Conservation (phyloP, 495 filamentous ascomycete genomes). For the Durotheca rogersii region DNA sequence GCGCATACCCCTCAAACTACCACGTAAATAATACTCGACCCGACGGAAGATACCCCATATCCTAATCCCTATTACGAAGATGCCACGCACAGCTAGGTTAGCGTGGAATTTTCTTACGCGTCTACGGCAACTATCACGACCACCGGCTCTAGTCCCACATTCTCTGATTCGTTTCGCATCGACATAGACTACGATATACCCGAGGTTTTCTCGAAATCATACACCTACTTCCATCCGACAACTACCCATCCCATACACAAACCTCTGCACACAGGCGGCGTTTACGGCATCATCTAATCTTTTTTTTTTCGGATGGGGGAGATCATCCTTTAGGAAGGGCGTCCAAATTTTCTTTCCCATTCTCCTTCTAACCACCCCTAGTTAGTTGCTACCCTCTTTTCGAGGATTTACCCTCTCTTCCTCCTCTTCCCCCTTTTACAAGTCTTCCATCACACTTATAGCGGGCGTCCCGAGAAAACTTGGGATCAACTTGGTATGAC, state of each 20-base stretch:
- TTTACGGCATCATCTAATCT: slow-evolving; percentile 10
- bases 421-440: too few relatives aligned
- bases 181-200: slow-evolving; percentile 2
- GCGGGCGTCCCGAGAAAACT: too few relatives aligned
- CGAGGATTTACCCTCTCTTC: background rate
- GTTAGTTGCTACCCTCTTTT: background rate
- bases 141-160: background rate
- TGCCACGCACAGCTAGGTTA: background rate
- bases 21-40: background rate
- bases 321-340: slow-evolving; percentile 6
- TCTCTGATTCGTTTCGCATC: background rate
- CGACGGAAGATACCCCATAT: background rate
- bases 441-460: too few relatives aligned
- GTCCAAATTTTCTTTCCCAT: background rate
- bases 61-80: background rate
- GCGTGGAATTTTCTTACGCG: background rate
- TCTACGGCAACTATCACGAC: background rate
- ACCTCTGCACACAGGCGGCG: slow-evolving; percentile 16
- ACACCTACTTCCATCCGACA: background rate
- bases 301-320: background rate
- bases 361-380: background rate
- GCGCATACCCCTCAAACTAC: background rate
- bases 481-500: too few relatives aligned
- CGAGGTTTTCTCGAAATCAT: slow-evolving; percentile 4
- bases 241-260: background rate